These are phyloP conservation scores for Bothriochloa decipiens DNA, from an alignment of 176 grass and related monocot species.

Conservation along the genomic window DNA sequence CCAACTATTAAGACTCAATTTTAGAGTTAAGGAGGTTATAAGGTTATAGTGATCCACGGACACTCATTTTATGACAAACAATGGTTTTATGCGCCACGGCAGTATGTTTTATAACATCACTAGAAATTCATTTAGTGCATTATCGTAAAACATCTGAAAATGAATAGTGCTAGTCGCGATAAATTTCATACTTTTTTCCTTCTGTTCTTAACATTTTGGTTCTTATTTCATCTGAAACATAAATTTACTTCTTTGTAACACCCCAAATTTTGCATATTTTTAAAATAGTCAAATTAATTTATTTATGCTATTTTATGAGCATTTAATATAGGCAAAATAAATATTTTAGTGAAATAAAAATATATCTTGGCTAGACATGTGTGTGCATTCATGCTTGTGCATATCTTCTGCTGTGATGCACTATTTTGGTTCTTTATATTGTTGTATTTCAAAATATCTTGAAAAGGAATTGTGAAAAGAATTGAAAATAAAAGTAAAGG, in stretches of 20 bases:
- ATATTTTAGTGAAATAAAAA: too few species aligned
- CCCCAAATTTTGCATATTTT: too few species aligned
- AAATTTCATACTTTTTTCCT: not conserved
- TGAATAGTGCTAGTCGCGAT: not conserved
- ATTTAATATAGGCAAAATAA: too few species aligned
- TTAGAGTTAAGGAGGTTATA: not conserved
- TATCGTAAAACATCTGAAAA: not conserved
- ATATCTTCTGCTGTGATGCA: too few species aligned
- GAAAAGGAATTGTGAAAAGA: too few species aligned
- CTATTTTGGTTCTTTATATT: too few species aligned
- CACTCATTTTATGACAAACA: not conserved
- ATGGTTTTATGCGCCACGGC: not conserved
- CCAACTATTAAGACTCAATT: not conserved
- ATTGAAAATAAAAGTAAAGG: too few species aligned
- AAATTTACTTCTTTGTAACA: not conserved
- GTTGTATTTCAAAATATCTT: too few species aligned
- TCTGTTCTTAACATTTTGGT: not conserved
- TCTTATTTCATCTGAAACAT: not conserved
- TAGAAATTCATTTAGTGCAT: not conserved
- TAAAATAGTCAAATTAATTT: too few species aligned
- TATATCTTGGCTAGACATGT: too few species aligned
- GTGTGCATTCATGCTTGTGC: too few species aligned
- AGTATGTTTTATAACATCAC: not conserved
- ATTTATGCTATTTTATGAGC: too few species aligned
- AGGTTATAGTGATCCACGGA: not conserved